Percentiles rank a stretch among this genome's conserved stretches.
phyloP scores from a whole-genome alignment of 345 rosid species.

The Atalantia buxifolia region DNA sequence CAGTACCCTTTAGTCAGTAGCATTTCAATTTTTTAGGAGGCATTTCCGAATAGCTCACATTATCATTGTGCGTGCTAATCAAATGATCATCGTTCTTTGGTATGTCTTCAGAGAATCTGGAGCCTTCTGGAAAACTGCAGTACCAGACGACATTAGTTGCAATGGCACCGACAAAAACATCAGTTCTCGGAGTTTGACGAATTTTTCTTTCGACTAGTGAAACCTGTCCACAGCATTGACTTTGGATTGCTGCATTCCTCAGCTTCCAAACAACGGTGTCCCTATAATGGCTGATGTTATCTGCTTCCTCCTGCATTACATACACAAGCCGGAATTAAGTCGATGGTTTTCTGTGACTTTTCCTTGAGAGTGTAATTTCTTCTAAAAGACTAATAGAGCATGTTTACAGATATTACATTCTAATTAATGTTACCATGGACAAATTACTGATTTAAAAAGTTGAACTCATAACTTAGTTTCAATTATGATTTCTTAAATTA shows the following conservation, averaged over 20 bases:
- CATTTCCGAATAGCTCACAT: background rate
- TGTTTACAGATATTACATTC: too few species aligned
- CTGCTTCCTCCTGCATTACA: constrained; percentile 22
- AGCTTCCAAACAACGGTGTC: constrained; percentile 17
- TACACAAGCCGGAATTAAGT: background rate
- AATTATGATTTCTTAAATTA: too few species aligned
- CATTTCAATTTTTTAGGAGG: background rate
- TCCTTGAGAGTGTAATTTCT: too few species aligned
- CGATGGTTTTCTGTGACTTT: too few species aligned
- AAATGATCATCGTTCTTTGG: background rate
- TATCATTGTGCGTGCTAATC: background rate
- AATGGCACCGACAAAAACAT: constrained; percentile 15
- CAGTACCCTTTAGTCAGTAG: background rate
- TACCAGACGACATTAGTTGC: constrained; percentile 24
- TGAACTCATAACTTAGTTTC: too few species aligned
- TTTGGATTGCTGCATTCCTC: constrained; percentile 25
- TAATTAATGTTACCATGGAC: too few species aligned
- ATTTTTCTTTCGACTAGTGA: constrained; percentile 8
- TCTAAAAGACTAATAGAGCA: too few species aligned
- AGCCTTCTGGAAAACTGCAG: background rate
- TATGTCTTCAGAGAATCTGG: background rate
- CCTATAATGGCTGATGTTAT: constrained; percentile 13
- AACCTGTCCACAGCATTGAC: constrained; percentile 22
- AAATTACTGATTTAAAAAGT: too few species aligned
- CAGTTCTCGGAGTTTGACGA: constrained; percentile 13